Conservation (phyloP, 2,329 filamentous ascomycete genomes). For the Stachybotrys chlorohalonatus region DNA sequence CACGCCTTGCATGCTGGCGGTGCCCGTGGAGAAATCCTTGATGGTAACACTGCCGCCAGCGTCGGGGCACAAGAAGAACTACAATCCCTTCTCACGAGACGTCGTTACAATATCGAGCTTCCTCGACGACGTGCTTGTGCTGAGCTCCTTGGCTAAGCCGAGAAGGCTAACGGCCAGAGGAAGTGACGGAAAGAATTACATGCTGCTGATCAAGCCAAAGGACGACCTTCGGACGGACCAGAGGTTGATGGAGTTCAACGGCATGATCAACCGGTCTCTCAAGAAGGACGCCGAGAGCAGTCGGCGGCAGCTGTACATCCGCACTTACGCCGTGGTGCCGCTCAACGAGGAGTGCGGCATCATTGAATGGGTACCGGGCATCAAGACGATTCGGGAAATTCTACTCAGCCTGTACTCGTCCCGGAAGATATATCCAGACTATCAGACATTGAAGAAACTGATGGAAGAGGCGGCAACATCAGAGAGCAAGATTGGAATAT, state of each 20-base stretch:
- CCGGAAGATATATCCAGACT: conserved; percentile 62
- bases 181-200: conserved; percentile 81
- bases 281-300: conserved; percentile 88
- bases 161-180: conserved; percentile 82
- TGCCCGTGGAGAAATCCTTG: conserved; percentile 79
- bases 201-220: conserved; percentile 92
- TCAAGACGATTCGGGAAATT: conserved; percentile 90
- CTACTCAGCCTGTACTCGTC: conserved; percentile 70
- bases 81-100: conserved; percentile 81
- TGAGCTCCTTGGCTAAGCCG: conserved; percentile 87
- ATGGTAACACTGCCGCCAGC: conserved; percentile 69
- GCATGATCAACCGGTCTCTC: conserved; percentile 91
- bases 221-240: conserved; percentile 97
- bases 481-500: conserved; percentile 56
- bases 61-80: conserved; percentile 63
- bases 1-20: conserved; percentile 76
- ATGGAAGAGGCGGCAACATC: conserved; percentile 55
- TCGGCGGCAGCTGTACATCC: conserved; percentile 85
- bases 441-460: conserved; percentile 52
- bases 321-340: conserved; percentile 93
- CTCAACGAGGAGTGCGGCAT: conserved; percentile 96
- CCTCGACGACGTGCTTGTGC: conserved; percentile 77
- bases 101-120: conserved; percentile 76
- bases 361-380: conserved; percentile 96
- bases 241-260: conserved; percentile 97